Evolutionary conservation across 306 rosid species (phyloP), one percentile per base, ranked within the genome.

Genomic region (Inga laurina): DNA sequence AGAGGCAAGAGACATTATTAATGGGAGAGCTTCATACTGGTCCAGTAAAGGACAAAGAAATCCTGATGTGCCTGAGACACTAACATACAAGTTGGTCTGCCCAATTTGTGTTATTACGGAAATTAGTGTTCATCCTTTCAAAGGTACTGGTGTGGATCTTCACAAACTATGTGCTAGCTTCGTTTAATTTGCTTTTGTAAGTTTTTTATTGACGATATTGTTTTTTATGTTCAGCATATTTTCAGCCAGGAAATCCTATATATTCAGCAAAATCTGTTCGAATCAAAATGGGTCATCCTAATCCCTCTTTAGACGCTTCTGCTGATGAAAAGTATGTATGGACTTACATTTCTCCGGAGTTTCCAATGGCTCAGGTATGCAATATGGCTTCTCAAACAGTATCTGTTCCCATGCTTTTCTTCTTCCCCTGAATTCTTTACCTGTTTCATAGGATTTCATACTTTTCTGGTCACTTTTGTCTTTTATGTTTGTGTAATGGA

Each of bases 301-400:
- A 81, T 78, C 43, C 65, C 78, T 85, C 83, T 59, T 34, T 77
- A 7, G 88, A 85, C 82, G 82, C 69, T 78, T 59, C 87, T 64
- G 79, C 39, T 56, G 91, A 86, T 10, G 91, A 91, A 19, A 65
- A 52, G 81, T 92, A 86, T 79, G 70, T 76, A 65, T 96, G 98
- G 99, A 94, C 97, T 32, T 92, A 94, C 89, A 88, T 92, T 75
- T 96, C 99, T 67, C 91, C 91, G 6, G 93, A 76, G 72, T 96
- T 92, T 86, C 90, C 91, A 69, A 96, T 96, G 99, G 77, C 87
- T 86, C 93, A 91, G 90, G 99, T 90, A 74, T 77, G 81, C 71
- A 39, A 48, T 52, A 49, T 75, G 7, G 61, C 74, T 82, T 83
- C 44, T 79, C 59, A 73, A 57, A 68, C 44, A 62, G 49, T 48